Conservation (phyloP, 805 yeast species). For the Babjeviella inositovora region DNA sequence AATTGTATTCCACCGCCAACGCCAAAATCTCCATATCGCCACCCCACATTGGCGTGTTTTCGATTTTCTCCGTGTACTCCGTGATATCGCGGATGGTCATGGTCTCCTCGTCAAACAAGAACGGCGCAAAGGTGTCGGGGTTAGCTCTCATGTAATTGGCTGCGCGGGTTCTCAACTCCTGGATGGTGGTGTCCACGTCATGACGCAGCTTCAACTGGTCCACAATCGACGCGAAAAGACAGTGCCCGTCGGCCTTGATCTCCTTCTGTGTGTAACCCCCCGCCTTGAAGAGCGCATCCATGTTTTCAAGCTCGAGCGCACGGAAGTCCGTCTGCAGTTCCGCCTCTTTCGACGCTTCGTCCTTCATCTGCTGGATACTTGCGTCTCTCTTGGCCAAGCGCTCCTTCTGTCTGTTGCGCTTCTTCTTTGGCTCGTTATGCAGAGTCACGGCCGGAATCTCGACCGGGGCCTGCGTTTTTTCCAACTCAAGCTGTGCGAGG, state of each 20-base stretch:
- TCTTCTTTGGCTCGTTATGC: conserved; percentile 13
- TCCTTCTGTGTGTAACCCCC: conserved; percentile 42
- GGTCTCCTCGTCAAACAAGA: conserved; percentile 66
- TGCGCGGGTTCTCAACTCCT: conserved; percentile 45
- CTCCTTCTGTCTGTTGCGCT: conserved; percentile 76
- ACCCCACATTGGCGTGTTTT: conserved; percentile 86
- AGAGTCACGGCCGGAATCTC: conserved; percentile 2
- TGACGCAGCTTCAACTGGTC: conserved; percentile 60
- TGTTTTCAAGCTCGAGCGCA: conserved; percentile 53
- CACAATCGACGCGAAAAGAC: conserved; percentile 72
- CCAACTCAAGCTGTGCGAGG: conserved; percentile 38
- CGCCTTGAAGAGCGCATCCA: conserved; percentile 33
- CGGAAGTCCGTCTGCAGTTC: conserved; percentile 47
- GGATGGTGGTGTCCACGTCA: conserved; percentile 16
- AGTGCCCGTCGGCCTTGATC: conserved; percentile 86
- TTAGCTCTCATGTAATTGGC: conserved; percentile 50
- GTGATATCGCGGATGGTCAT: conserved; percentile 47
- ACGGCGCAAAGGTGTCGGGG: conserved; percentile 64
- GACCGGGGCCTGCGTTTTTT: conserved; percentile 9
- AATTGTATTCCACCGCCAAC: conserved; percentile 49
- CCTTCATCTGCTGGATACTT: conserved; percentile 40
- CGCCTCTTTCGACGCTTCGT: conserved; percentile 64
- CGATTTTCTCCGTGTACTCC: conserved; percentile 53
- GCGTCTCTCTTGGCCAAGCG: conserved; percentile 64
- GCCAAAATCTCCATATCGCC: conserved; percentile 88